Base-by-base conservation (phyloP, 2,329 filamentous ascomycete genomes). In the Phialophora chinensis region DNA sequence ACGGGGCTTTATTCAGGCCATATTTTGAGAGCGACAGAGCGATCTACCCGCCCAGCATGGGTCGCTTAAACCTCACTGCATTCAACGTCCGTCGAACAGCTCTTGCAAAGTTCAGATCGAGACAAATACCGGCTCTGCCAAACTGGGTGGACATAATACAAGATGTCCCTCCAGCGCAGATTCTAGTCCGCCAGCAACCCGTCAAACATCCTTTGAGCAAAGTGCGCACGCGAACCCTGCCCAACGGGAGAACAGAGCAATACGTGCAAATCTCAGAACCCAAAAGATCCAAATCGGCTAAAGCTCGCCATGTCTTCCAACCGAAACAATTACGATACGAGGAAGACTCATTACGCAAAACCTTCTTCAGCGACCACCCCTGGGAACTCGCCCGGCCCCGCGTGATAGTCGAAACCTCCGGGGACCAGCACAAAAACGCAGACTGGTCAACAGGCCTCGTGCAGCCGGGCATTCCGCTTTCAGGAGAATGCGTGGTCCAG, bases 361-460 rank as follows among this genome's bases (percentile, higher is more conserved):
- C 89, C 31, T 99, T 98, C 81, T 99, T 91, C 82, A 88, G 85
- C 75, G 94, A 99, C 78, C 95, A 99, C 77, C 95, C 95, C 4
- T 99, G 95, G 95, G 95, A 99, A 80, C 82, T 99, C 75, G 95
- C 95, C 20, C 86, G 94, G 69, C 95, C 95, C 62, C 86, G 92
- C 72, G 84, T 97, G 66, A 83, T 99, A 55, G 81, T 98, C 10
- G 95, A 99, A 80, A 83, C 88, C 72, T 90, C 94, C 74, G 95
- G 95, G 61, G 91, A 90, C 76, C 94, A 99, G 75, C 83, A 87
- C 60, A 87, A 90, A 77, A 83, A 81, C 62, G 88, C 88, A 74
- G 69, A 74, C 58, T 74, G 71, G 68, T 91, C 89, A 72, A 88
- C 79, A 73, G 87, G 84, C 27, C 78, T 96, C 72, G 82, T 85